Percentiles rank a stretch among this genome's conserved stretches.
Conservation (phyloP, 2,329 filamentous ascomycete genomes). For the Neophaeococcomyces mojaviensis region DNA sequence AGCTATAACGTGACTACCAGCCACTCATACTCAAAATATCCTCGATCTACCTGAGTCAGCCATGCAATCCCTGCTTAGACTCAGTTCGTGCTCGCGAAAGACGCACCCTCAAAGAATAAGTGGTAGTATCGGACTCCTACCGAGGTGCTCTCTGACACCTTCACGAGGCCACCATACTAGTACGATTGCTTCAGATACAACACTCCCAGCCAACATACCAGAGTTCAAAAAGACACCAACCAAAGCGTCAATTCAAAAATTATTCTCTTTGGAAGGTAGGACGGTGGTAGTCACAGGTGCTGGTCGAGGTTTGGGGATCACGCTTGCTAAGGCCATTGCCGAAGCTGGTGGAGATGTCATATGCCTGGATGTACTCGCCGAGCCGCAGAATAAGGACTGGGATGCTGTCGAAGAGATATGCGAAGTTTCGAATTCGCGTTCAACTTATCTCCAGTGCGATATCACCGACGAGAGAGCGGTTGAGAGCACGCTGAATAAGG, state of each 20-base stretch:
- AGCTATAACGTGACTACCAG: too few relatives aligned
- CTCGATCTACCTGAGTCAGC: too few relatives aligned
- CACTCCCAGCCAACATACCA: conserved; percentile 1
- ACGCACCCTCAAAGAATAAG: too few relatives aligned
- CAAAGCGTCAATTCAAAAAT: conserved; percentile 9
- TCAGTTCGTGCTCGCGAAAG: too few relatives aligned
- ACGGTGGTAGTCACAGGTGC: conserved; percentile 43
- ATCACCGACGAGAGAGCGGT: conserved; percentile 40
- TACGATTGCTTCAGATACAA: background rate
- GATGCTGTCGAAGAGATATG: conserved; percentile 36
- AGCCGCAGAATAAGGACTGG: conserved; percentile 34
- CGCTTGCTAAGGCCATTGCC: conserved; percentile 41
- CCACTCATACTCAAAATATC: too few relatives aligned
- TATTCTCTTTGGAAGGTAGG: conserved; percentile 41
- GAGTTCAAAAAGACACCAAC: conserved; percentile 5
- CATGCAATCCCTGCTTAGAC: too few relatives aligned
- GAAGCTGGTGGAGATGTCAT: conserved; percentile 45
- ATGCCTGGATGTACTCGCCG: conserved; percentile 40
- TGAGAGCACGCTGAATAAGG: conserved; percentile 48
- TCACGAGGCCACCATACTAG: background rate
- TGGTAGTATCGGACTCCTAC: too few relatives aligned
- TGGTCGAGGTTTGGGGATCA: conserved; percentile 45
- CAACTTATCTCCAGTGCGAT: conserved; percentile 25
- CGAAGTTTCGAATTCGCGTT: conserved; percentile 18
- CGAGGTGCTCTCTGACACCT: too few relatives aligned